Conservation (phyloP, 1,139 yeast species). For the Williopsis jadinii region DNA sequence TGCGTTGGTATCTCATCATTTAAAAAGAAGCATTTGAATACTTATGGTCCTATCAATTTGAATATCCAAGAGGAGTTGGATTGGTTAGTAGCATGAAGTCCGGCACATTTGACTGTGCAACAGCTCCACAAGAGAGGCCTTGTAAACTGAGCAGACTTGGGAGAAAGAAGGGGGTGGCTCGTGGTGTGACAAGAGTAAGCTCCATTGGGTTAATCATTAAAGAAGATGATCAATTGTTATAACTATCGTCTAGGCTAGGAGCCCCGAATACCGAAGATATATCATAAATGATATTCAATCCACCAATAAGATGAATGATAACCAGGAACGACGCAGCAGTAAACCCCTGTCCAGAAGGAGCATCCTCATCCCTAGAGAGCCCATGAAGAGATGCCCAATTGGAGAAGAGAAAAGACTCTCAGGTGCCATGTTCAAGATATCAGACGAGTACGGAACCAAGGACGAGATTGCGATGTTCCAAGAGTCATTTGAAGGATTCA, state of each 20-base stretch:
- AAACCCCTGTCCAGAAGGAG: too few species aligned
- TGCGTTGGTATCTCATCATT: conserved; percentile 74
- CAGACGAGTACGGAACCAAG: too few species aligned
- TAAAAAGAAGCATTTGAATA: conserved; percentile 3
- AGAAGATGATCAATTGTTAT: conserved; percentile 53
- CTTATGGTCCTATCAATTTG: background rate
- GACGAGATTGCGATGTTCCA: too few species aligned
- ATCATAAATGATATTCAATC: too few species aligned
- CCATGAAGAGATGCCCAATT: too few species aligned
- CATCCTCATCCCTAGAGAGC: too few species aligned
- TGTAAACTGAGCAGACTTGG: conserved; percentile 23
- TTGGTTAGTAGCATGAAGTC: conserved; percentile 17
- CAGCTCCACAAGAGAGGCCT: conserved; percentile 4
- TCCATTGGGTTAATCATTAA: conserved; percentile 67
- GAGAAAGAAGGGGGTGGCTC: conserved; percentile 33
- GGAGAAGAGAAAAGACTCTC: too few species aligned
- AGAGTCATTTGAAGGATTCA: too few species aligned
- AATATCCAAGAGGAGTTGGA: conserved; percentile 4
- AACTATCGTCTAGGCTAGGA: conserved; percentile 62
- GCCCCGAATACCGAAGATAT: conserved; percentile 54
- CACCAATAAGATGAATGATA: too few species aligned
- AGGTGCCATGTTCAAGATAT: too few species aligned
- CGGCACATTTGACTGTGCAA: conserved; percentile 72
- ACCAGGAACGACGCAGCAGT: conserved; percentile 3
- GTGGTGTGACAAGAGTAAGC: conserved; percentile 71